Conservation (phyloP, 495 filamentous ascomycete genomes). For the Xylaria palmicola region DNA sequence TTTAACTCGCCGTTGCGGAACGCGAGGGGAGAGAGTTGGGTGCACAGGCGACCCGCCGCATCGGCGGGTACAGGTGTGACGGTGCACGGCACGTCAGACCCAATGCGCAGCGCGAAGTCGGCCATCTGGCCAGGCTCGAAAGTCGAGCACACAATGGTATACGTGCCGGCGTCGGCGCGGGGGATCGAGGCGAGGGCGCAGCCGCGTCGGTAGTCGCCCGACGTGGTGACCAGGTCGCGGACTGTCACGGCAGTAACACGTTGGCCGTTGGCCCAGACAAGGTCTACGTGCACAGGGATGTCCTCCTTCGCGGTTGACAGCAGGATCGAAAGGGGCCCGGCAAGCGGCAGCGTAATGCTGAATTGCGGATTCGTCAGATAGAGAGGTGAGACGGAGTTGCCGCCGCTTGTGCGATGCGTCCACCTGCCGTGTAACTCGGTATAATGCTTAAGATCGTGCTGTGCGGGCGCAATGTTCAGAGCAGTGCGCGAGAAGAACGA, state of each 20-base stretch:
- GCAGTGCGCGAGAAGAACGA: slow-evolving; percentile 68
- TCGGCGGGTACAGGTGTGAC: slow-evolving; percentile 61
- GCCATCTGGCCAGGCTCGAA: slow-evolving; percentile 77
- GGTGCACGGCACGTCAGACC: slow-evolving; percentile 52
- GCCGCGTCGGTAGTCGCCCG: slow-evolving; percentile 80
- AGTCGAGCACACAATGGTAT: slow-evolving; percentile 85
- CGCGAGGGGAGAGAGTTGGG: slow-evolving; percentile 47
- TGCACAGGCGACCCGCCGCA: slow-evolving; percentile 65
- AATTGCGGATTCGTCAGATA: slow-evolving; percentile 89
- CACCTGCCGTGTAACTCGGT: slow-evolving; percentile 60
- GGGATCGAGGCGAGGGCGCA: slow-evolving; percentile 65
- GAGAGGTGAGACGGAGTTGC: slow-evolving; percentile 69
- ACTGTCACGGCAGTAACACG: slow-evolving; percentile 65
- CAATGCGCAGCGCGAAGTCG: slow-evolving; percentile 71
- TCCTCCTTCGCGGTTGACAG: slow-evolving; percentile 60
- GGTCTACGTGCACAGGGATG: slow-evolving; percentile 76
- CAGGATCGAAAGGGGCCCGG: slow-evolving; percentile 64
- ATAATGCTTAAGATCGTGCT: slow-evolving; percentile 55
- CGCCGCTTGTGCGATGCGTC: slow-evolving; percentile 78
- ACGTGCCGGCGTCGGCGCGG: slow-evolving; percentile 62
- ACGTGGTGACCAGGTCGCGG: slow-evolving; percentile 75
- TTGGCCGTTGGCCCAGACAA: slow-evolving; percentile 73
- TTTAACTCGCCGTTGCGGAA: slow-evolving; percentile 52
- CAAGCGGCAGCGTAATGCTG: slow-evolving; percentile 55
- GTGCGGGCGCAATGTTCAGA: slow-evolving; percentile 59